Conservation (phyloP, 1,139 yeast genomes). For the Taphrina flavorubra region DNA sequence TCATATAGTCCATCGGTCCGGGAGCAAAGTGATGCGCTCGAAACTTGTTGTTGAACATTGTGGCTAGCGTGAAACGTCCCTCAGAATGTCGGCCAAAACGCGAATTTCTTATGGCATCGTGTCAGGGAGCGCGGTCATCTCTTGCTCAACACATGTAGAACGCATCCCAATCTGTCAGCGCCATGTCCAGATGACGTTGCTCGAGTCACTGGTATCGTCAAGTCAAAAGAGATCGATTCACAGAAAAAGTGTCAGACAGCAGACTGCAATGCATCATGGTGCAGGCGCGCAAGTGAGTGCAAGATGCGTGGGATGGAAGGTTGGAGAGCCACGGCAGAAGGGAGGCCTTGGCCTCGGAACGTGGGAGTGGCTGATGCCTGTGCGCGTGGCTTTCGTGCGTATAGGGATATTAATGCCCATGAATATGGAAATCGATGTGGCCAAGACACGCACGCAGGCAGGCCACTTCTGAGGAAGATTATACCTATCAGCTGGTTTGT, state of each 20-base stretch:
- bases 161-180: not conserved
- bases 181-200: too few relatives aligned
- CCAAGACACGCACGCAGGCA: too few relatives aligned
- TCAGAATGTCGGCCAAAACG: not conserved
- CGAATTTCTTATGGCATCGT: not conserved
- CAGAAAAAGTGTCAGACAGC: too few relatives aligned
- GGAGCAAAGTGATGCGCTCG: constrained; percentile 18
- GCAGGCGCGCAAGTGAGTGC: not conserved
- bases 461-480: too few relatives aligned
- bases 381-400: too few relatives aligned
- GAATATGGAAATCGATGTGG: too few relatives aligned
- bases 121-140: not conserved
- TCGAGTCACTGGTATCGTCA: too few relatives aligned
- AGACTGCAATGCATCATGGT: too few relatives aligned
- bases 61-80: constrained; percentile 8
- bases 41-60: constrained; percentile 24
- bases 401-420: too few relatives aligned
- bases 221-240: too few relatives aligned
- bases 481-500: too few relatives aligned
- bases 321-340: not conserved
- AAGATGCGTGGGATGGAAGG: not conserved
- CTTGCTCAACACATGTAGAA: not conserved
- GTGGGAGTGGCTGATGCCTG: not conserved
- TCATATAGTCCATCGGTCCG: constrained; percentile 33
- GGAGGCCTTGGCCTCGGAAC: not conserved